Conservation (phyloP, 2,329 filamentous ascomycete species). For the Ophiostoma sp. region DNA sequence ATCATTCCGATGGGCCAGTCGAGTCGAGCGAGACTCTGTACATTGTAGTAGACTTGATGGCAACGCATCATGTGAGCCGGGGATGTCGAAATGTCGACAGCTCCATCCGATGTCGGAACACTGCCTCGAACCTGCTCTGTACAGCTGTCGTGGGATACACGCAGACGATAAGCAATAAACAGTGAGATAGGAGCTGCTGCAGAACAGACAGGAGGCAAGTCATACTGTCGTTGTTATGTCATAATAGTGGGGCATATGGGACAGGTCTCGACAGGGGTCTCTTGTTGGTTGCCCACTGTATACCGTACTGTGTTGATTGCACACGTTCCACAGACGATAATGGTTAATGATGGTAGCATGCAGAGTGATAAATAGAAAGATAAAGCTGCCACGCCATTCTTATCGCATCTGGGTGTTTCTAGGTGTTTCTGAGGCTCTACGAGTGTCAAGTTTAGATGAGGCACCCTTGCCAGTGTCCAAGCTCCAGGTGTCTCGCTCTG, state of each 20-base stretch:
- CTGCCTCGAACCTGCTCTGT: too few species aligned
- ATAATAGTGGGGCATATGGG: not conserved
- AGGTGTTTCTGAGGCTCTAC: not conserved
- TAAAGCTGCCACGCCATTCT: constrained; percentile 3
- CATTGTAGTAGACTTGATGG: too few species aligned
- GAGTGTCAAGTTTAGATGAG: not conserved
- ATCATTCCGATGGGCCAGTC: not conserved
- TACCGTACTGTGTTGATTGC: not conserved
- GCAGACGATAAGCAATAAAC: not conserved
- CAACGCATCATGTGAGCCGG: too few species aligned
- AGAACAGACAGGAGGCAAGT: not conserved
- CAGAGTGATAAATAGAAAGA: not conserved
- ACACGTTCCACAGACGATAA: not conserved
- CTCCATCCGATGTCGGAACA: constrained; percentile 6
- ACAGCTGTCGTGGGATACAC: not conserved
- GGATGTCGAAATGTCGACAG: not conserved
- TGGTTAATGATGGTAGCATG: not conserved
- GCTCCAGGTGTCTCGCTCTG: not conserved
- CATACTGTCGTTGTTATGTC: not conserved
- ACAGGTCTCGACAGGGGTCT: constrained; percentile 1
- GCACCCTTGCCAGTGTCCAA: not conserved
- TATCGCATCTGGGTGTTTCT: not conserved
- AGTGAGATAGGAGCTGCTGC: not conserved
- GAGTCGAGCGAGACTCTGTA: not conserved
- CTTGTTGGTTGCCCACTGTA: not conserved